Evolutionary conservation across 192 early-diverging fungal genomes (phyloP), one percentile per base, ranked within the genome.

Genomic region (Coemansia sp.): DNA sequence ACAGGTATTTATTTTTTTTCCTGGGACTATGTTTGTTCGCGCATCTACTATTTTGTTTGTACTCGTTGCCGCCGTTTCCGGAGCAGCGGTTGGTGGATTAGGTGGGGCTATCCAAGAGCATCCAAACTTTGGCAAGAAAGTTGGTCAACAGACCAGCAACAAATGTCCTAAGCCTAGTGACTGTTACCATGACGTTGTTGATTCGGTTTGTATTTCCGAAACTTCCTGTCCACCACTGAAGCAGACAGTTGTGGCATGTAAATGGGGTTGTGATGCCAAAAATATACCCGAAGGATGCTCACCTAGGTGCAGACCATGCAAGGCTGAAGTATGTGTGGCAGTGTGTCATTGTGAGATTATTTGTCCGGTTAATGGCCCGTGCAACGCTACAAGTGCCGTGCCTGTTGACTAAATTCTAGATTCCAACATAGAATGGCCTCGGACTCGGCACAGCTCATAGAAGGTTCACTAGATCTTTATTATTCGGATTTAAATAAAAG

Each of bases 281-380:
- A 35, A 44, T 19, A 3, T 38, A 3, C 67, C 67, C 0, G 9
- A 18, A 0, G 50, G 26, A 9, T 69, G 67, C 23, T 43, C 24
- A 19, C 40, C 42, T 39, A 53, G 67, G 22, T 69, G 67, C 40
- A 61, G 58, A 36, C 67, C 67, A 1, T 69, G 67, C 51, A 55
- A 59, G 25, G 35, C 50, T 0, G 67, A 58, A 19, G 15, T 63
- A 3, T 69, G 67, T 19, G 1, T 38, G 0, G 44, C 17, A 3
- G 27, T 59, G 3, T 70, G 67, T 34, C 26, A 53, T 15, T 69
- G 67, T 40, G 67, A 69, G 30, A 69, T 69, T 33, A 55, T 53
- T 10, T 69, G 67, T 22, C 28, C 34, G 1, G 26, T 23, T 0
- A 11, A 39, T 22, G 60, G 68, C 10, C 52, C 61, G 3, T 72